Evolutionary conservation across 2,329 filamentous ascomycete species (phyloP), one percentile per base, ranked within the genome.

Genomic region (Scedosporium dehoogii): DNA sequence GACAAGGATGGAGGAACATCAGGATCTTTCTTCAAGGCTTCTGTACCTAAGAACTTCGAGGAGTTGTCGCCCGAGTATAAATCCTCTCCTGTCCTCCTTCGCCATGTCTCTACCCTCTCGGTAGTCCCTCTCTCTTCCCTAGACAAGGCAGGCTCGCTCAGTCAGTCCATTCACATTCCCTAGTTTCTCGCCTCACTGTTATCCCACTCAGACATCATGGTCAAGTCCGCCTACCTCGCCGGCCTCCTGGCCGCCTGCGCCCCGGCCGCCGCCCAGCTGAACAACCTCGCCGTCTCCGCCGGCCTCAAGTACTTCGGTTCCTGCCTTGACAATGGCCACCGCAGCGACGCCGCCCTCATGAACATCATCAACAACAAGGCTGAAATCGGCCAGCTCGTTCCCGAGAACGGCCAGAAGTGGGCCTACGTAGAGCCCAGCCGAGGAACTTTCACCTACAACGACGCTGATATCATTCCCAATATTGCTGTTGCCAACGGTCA

Each of bases 401-500:
- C 82, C 1, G 87, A 89, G 76, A 89, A 90, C 77, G 83, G 78
- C 69, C 86, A 88, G 81, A 88, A 89, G 74, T 89, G 85, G 85
- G 83, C 87, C 66, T 74, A 80, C 42, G 77, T 77, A 16, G 75
- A 87, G 71, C 69, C 69, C 16, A 70, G 70, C 25, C 74, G 76
- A 63, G 79, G 78, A 64, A 69, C 66, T 1, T 89, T 85, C 78
- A 84, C 75, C 65, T 86, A 85, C 67, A 70, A 67, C n/a, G 73
- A 73, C 14, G 79, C 83, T 9, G 86, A 88, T 71, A 78, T 79
- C 69, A 76, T 87, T 6, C 83, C 87, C 64, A 72, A 84, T 71
- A 88, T 78, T 72, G 85, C 85, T 6, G 69, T 69, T 1, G 66
- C 70, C 58, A 85, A 88, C 71, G 77, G 78, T 70, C 81, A 85